phyloP scores from a whole-genome alignment of 2,329 filamentous ascomycete species.

The Fusarium pseudograminearum region DNA sequence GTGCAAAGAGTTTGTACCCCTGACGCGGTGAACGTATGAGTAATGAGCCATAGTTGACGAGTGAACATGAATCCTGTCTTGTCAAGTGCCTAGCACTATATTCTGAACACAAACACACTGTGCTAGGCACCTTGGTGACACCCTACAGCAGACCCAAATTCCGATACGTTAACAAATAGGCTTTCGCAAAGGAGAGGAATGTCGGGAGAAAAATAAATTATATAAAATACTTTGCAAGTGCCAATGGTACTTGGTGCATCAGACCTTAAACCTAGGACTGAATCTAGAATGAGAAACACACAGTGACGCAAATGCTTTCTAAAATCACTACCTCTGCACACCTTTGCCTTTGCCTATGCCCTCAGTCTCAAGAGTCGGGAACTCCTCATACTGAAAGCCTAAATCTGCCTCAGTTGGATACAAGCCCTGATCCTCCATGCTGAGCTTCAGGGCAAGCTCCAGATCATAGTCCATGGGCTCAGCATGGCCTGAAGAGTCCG shows the following conservation, averaged over 20 bases:
- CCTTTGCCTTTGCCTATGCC: constrained; percentile 61
- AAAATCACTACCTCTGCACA: constrained; percentile 46
- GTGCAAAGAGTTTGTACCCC: background rate
- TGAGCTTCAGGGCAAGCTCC: constrained; percentile 70
- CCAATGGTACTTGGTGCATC: background rate
- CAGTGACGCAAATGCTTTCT: background rate
- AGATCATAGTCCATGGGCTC: constrained; percentile 65
- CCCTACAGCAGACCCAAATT: background rate
- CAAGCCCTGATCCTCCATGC: constrained; percentile 66
- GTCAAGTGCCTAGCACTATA: background rate
- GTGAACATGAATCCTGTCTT: background rate
- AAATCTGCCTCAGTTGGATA: constrained; percentile 22
- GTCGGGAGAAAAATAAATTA: background rate
- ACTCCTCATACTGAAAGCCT: constrained; percentile 52
- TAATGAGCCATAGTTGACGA: background rate
- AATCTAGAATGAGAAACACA: constrained; percentile 5
- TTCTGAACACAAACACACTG: background rate
- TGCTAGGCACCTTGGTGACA: background rate
- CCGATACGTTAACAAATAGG: background rate
- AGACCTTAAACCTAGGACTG: background rate
- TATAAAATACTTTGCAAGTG: constrained; percentile 8
- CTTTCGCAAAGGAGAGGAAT: background rate
- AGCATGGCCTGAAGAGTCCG: constrained; percentile 32
- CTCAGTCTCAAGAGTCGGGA: constrained; percentile 55
- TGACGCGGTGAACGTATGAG: background rate